Evolutionary conservation across 2,329 filamentous ascomycete genomes (phyloP), one percentile per base, ranked within the genome.

Genomic region (Lecanicillium sp.): DNA sequence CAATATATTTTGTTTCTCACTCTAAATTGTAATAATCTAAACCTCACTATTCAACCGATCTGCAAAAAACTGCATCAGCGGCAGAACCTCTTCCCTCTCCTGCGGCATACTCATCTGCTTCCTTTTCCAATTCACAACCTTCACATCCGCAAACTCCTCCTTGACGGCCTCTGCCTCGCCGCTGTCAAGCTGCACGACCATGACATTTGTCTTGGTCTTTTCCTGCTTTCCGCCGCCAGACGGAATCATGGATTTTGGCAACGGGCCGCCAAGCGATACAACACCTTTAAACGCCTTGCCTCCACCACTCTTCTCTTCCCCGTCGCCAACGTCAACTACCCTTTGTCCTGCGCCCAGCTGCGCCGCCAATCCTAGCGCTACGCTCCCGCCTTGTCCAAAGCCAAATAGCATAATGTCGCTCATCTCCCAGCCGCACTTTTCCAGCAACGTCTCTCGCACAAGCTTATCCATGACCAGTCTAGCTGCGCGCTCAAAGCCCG

Each of bases 51-150:
- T 25, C 22, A 92, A 58, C 51, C 81, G 71, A 36, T 81, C 72
- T 0, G 81, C 80, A 51, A 88, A 73, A 51, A 82, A 95, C 53
- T 83, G 77, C 87, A 95, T 95, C 43, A 95, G 73, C 1, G 89
- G 88, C 51, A 89, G 55, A 73, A 94, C 89, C 68, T 96, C 89
- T 9, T 94, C 87, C 38, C 83, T 71, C 55, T 72, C 82, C 33
- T 70, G 67, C n/a, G 88, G 87, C 89, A 95, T 95, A 1, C 73
- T 73, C 58, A 94, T 86, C 5, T 81, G 84, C 3, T 58, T 60
- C 53, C 80, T 77, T 52, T 71, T 74, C 78, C 85, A 92, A 51
- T 75, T 75, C 40, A 78, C 78, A 46, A 80, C 69, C 56, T 78
- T 71, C 16, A 86, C 78, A 51, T 78, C 70, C 46, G 70, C 64